Conservation (phyloP, 106 monocot genomes). For the Narthecium ossifragum region DNA sequence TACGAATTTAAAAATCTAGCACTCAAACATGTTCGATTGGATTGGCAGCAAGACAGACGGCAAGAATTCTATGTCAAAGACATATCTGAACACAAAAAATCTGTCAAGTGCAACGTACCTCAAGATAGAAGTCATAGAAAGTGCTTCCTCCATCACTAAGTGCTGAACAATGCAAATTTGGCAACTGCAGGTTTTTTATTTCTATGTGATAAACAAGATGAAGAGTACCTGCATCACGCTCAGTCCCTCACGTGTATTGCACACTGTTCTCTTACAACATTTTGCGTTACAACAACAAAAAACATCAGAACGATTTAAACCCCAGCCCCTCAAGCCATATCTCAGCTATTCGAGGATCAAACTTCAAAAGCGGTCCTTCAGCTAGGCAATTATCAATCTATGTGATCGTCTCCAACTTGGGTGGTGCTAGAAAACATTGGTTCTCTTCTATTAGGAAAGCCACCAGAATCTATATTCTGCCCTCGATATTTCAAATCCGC, state of each 20-base stretch:
- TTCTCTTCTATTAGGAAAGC: conserved; percentile 72
- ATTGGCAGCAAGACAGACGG: too few relatives aligned
- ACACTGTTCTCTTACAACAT: neutral
- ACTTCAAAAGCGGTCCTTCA: neutral
- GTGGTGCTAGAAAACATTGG: conserved; percentile 36
- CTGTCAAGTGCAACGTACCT: too few relatives aligned
- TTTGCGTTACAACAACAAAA: conserved; percentile 4
- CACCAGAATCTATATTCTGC: conserved; percentile 36
- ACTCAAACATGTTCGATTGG: too few relatives aligned
- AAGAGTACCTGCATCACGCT: neutral
- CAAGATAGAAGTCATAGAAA: too few relatives aligned
- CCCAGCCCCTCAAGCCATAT: neutral
- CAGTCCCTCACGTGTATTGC: neutral
- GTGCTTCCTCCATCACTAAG: too few relatives aligned
- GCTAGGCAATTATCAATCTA: conserved; percentile 34
- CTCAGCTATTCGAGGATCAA: neutral
- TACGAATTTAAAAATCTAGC: too few relatives aligned
- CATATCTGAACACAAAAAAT: too few relatives aligned
- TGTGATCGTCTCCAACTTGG: conserved; percentile 45
- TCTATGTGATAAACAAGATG: neutral
- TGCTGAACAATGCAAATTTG: neutral
- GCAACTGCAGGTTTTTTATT: neutral
- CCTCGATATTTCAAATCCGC: conserved; percentile 64
- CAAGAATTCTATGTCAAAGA: too few relatives aligned
- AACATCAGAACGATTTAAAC: neutral